Conservation (phyloP, 352 stramenopile genomes). For the Pythium aphanidermatum region DNA sequence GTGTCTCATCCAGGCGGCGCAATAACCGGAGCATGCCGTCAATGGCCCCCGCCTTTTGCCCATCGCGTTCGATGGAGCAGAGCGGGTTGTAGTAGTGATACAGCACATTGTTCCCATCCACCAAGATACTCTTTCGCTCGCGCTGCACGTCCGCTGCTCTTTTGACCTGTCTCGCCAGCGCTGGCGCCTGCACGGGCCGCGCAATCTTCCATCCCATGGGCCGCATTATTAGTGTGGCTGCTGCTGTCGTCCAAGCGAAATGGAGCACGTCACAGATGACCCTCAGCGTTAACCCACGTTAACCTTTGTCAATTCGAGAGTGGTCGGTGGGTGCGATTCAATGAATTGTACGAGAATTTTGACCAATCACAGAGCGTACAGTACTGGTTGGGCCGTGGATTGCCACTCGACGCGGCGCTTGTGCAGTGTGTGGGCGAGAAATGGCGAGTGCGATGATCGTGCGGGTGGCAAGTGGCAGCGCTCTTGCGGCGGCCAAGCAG, state of each 20-base stretch:
- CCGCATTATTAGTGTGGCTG: background rate
- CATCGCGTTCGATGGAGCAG: conserved; percentile 13
- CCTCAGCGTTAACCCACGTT: conserved; percentile 2
- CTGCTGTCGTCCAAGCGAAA: conserved; percentile 5
- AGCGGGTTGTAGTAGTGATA: conserved; percentile 27
- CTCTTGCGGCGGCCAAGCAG: conserved; percentile 15
- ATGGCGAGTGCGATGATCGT: conserved; percentile 21
- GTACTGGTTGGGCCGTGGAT: conserved; percentile 18
- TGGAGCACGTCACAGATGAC: conserved; percentile 2
- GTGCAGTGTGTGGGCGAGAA: conserved; percentile 15
- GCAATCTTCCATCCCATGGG: conserved; percentile 11
- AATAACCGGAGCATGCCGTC: conserved; percentile 18
- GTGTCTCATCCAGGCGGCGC: conserved; percentile 9
- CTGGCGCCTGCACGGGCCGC: conserved; percentile 1
- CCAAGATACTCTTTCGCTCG: conserved; percentile 16
- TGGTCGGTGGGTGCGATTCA: background rate
- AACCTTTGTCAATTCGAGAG: background rate
- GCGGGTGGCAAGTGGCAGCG: conserved; percentile 9
- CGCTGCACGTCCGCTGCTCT: conserved; percentile 1
- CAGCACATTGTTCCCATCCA: conserved; percentile 32
- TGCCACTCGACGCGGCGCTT: background rate
- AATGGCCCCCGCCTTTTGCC: conserved; percentile 15
- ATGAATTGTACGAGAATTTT: conserved; percentile 16
- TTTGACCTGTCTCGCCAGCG: background rate
- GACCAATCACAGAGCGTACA: conserved; percentile 9